Evolutionary conservation across 495 filamentous ascomycete species (phyloP), one percentile per base, ranked within the genome.

Genomic region (Cairneyella variabilis): DNA sequence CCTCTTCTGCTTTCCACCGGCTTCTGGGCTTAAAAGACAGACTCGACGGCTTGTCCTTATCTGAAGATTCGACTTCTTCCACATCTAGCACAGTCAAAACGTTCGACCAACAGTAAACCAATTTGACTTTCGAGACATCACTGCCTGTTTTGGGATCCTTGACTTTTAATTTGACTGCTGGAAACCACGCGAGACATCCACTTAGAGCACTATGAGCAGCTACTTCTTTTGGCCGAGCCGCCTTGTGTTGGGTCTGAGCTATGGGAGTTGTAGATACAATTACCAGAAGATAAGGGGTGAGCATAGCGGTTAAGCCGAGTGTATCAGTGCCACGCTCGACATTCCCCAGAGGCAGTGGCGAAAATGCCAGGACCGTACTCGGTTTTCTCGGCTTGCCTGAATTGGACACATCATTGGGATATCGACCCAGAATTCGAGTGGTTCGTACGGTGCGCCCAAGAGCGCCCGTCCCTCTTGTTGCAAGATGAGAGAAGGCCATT

Each of bases 101-200:
- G 62, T 96, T 96, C 10, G 91, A 97, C 95, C 93, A 99, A 64
- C 90, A 96, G 68, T 97, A 99, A 1, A 89, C 91, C n/a, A 99
- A 76, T 65, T 97, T 97, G 39, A 86, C 83, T 62, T 82, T 83
- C 14, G 88, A 90, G 28, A 80, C 68, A 22, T 74, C 67, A 51
- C 71, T 75, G 3, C 72, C 76, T 17, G 77, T 76, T 18, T 66
- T 64, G 0, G 79, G 70, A 43, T 87, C 83, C 36, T 82, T 77
- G 21, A 83, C 80, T 68, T 97, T 98, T 34, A 97, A 71, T 60
- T 88, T 93, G 46, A 97, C 93, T 3, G 90, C 89, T 3, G 93
- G 93, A 67, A 97, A 99, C 93, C 93, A 99, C 16, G 93, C 90
- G 49, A 99, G 68, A 56, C 91, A 95, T 14, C 91, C 93, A 30